These are phyloP conservation scores for Aspergillus pseudoviridinutans DNA, from an alignment of 2,329 filamentous ascomycete species.

Conservation along the genomic window DNA sequence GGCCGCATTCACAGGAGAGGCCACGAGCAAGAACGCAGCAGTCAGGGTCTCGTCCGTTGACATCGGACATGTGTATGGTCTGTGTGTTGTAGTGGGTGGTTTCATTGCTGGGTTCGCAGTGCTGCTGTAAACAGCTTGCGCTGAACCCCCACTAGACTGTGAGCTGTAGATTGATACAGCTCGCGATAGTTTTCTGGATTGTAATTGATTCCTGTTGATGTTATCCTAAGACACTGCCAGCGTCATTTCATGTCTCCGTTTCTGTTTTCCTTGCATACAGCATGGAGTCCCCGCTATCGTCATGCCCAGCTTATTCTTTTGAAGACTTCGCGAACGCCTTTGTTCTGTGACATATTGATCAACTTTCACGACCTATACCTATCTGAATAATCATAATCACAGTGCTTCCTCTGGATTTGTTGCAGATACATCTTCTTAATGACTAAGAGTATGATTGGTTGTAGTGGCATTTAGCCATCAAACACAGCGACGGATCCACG, in stretches of 20 bases:
- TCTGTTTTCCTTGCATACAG: neutral
- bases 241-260: neutral
- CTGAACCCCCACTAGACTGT: neutral
- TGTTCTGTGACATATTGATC: neutral
- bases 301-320: neutral
- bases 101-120: constrained; percentile 57
- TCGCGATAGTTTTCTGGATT: neutral
- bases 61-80: constrained; percentile 54
- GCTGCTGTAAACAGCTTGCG: constrained; percentile 41
- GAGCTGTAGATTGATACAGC: neutral
- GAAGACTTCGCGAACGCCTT: neutral
- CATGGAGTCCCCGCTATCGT: neutral
- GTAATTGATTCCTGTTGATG: neutral
- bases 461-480: neutral
- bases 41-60: constrained; percentile 43
- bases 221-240: neutral
- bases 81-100: constrained; percentile 51
- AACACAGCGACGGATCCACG: neutral
- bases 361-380: neutral
- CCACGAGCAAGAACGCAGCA: constrained; percentile 30
- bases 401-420: neutral
- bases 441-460: neutral
- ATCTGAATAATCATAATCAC: neutral
- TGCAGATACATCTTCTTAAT: neutral
- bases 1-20: constrained; percentile 27